Evolutionary conservation across 495 filamentous ascomycete species (phyloP).

Genomic region (Sordaria brevicollis): DNA sequence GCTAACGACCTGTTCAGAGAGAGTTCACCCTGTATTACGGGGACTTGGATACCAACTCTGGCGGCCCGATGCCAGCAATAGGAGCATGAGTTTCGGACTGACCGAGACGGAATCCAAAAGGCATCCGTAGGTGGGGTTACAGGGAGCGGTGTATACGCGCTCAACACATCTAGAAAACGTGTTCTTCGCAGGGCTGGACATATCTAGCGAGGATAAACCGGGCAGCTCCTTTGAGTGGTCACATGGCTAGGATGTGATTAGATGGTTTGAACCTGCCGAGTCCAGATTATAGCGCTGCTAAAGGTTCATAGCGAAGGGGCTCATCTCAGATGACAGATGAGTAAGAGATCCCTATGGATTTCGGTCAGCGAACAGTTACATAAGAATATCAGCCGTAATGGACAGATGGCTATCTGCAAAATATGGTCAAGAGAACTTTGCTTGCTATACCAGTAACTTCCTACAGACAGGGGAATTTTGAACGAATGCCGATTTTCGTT

Average conservation of each 20-base stretch:
- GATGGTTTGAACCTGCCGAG: not conserved
- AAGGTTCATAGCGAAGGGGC: not conserved
- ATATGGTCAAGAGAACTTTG: not conserved
- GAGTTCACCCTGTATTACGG: slow-evolving; percentile 73
- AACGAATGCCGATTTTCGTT: not conserved
- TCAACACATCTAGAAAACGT: not conserved
- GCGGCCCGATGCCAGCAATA: not conserved
- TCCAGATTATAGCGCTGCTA: not conserved
- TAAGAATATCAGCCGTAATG: not conserved
- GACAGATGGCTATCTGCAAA: not conserved
- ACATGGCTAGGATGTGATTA: not conserved
- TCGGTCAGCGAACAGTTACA: not conserved
- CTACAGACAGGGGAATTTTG: too few relatives aligned
- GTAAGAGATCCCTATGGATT: not conserved
- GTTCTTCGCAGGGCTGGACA: not conserved
- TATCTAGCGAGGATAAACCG: not conserved
- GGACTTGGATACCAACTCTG: slow-evolving; percentile 49
- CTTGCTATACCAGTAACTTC: not conserved
- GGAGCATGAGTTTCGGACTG: not conserved
- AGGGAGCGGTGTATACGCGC: not conserved
- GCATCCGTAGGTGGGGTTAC: not conserved
- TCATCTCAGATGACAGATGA: not conserved
- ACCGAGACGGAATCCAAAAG: not conserved
- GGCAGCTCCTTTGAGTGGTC: not conserved
- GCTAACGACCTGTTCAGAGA: slow-evolving; percentile 36